Conservation (phyloP, 331 rosid genomes). For the Phaseolus coccineus region DNA sequence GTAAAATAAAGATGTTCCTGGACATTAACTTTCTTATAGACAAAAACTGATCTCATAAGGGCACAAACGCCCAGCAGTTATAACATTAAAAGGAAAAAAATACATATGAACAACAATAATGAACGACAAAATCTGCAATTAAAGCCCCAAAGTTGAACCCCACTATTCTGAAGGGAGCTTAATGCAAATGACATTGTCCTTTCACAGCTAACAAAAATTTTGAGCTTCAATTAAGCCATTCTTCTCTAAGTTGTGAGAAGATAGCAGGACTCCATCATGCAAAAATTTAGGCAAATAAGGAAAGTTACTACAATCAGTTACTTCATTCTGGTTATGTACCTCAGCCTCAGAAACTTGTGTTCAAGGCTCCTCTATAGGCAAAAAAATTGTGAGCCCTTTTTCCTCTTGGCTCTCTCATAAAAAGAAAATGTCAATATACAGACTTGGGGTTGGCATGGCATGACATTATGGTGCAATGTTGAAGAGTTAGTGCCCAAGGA, state of each 20-base stretch:
- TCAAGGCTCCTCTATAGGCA: constrained; percentile 54
- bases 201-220: constrained; percentile 55
- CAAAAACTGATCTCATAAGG: constrained; percentile 33
- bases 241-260: constrained; percentile 41
- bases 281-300: constrained; percentile 40
- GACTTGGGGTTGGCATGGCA: constrained; percentile 40
- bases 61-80: constrained; percentile 3
- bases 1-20: neutral
- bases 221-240: constrained; percentile 47
- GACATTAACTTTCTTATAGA: constrained; percentile 13
- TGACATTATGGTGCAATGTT: constrained; percentile 41
- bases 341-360: constrained; percentile 49
- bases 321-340: constrained; percentile 50
- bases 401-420: constrained; percentile 33
- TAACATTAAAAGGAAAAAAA: neutral
- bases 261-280: constrained; percentile 45
- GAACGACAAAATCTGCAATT: constrained; percentile 39
- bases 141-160: constrained; percentile 39
- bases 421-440: constrained; percentile 46
- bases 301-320: constrained; percentile 32
- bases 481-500: constrained; percentile 51
- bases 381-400: constrained; percentile 51
- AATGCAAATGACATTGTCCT: constrained; percentile 28
- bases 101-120: constrained; percentile 43
- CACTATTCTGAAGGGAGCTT: constrained; percentile 33